A percentile compares a stretch with the other conserved stretches of the same genome.
phyloP scores from a whole-genome alignment of 768 basidiomycete genomes.

The Phaeotremella fagi region DNA sequence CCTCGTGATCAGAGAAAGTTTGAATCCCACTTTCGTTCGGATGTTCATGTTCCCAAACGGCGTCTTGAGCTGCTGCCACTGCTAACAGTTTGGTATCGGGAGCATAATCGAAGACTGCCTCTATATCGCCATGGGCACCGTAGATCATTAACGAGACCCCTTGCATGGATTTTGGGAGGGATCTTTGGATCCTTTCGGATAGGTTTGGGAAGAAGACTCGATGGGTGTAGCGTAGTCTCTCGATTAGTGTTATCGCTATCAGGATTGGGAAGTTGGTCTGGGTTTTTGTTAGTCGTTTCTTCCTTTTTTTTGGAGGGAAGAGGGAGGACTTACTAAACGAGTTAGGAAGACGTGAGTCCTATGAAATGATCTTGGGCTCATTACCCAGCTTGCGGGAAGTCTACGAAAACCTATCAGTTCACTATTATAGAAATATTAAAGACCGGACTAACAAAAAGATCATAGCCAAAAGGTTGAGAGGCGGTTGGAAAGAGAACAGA shows the following conservation, averaged over 20 bases:
- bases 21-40: not conserved
- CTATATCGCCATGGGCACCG: conserved; percentile 17
- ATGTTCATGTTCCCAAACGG: not conserved
- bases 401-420: not conserved
- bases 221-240: conserved; percentile 6
- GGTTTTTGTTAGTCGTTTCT: too few species aligned
- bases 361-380: conserved; percentile 12
- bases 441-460: conserved; percentile 5
- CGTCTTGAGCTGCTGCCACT: not conserved
- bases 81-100: conserved; percentile 16
- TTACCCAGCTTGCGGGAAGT: conserved; percentile 5
- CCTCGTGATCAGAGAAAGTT: not conserved
- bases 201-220: conserved; percentile 2
- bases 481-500: conserved; percentile 19
- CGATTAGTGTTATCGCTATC: conserved; percentile 11
- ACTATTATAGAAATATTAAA: not conserved
- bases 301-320: not conserved
- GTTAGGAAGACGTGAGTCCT: conserved; percentile 16
- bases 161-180: conserved; percentile 14
- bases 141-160: conserved; percentile 11
- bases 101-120: conserved; percentile 19
- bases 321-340: conserved; percentile 1
- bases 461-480: conserved; percentile 12
- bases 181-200: conserved; percentile 11
- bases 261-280: conserved; percentile 11